phyloP scores from a whole-genome alignment of 2,329 filamentous ascomycete species.

The Stagonosporopsis rhizophila region DNA sequence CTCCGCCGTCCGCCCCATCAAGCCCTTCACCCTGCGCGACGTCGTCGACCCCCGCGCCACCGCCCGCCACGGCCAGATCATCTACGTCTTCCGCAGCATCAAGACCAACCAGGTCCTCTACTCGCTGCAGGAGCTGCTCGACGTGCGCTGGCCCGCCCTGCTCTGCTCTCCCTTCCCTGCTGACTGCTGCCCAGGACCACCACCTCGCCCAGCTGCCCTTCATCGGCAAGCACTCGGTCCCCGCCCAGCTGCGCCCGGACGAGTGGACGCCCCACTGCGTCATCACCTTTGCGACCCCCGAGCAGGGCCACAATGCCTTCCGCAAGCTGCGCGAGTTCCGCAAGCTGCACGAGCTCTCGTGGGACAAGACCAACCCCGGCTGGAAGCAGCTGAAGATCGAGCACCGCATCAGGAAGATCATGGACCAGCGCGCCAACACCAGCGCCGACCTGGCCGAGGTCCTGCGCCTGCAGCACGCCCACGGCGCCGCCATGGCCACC shows the following conservation, averaged over 20 bases:
- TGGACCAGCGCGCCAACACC: constrained; percentile 70
- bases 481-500: constrained; percentile 31
- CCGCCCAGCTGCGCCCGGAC: constrained; percentile 65
- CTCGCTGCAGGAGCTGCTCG: constrained; percentile 63
- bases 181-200: constrained; percentile 52
- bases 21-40: constrained; percentile 51
- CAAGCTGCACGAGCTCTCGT: constrained; percentile 63
- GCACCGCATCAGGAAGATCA: constrained; percentile 61
- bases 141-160: constrained; percentile 53
- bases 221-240: constrained; percentile 69
- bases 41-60: constrained; percentile 39
- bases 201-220: constrained; percentile 65
- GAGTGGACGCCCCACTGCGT: constrained; percentile 68
- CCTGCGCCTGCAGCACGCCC: constrained; percentile 56
- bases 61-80: constrained; percentile 61
- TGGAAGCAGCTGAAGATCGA: constrained; percentile 56
- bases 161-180: neutral
- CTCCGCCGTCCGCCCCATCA: constrained; percentile 22
- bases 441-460: constrained; percentile 67
- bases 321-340: constrained; percentile 67
- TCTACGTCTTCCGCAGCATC: constrained; percentile 68
- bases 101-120: constrained; percentile 71
- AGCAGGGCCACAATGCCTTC: constrained; percentile 62
- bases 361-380: constrained; percentile 52
- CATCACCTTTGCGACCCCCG: constrained; percentile 60